These are phyloP conservation scores for Proliferodiscus dingleyae DNA, from an alignment of 2,329 filamentous ascomycete genomes.

Conservation along the genomic window DNA sequence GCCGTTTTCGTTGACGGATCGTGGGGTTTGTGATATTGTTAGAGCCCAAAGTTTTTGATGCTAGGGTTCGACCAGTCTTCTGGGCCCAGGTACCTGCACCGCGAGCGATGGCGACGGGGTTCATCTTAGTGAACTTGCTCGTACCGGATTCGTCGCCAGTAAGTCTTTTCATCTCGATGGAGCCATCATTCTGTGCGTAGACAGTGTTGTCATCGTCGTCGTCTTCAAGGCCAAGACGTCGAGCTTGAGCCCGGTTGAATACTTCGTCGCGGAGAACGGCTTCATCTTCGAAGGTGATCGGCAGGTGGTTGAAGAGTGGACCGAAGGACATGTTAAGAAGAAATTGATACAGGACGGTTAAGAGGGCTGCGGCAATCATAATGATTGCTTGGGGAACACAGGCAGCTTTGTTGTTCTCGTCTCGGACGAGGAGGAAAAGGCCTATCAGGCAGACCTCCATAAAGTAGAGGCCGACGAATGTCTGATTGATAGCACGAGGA, in stretches of 20 bases:
- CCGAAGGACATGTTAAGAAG: conserved; percentile 78
- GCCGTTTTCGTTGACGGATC: conserved; percentile 33
- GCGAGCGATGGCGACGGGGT: conserved; percentile 26
- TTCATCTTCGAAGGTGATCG: conserved; percentile 93
- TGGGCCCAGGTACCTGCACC: conserved; percentile 27
- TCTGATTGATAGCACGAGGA: conserved; percentile 87
- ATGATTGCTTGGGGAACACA: conserved; percentile 74
- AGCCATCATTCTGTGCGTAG: conserved; percentile 21
- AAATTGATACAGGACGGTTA: conserved; percentile 75
- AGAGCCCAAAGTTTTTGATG: conserved; percentile 40
- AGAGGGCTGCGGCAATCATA: conserved; percentile 70
- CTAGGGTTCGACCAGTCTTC: conserved; percentile 26
- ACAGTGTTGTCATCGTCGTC: conserved; percentile 40
- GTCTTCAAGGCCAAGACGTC: conserved; percentile 58
- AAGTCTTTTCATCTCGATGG: conserved; percentile 45
- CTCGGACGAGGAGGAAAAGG: conserved; percentile 73
- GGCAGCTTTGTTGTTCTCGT: conserved; percentile 47
- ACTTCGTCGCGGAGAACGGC: conserved; percentile 86
- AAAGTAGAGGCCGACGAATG: conserved; percentile 90
- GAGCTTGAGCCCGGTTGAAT: conserved; percentile 74
- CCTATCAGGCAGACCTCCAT: conserved; percentile 90
- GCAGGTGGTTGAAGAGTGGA: conserved; percentile 81
- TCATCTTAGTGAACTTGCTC: conserved; percentile 24
- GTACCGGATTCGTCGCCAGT: conserved; percentile 27
- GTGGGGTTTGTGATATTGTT: conserved; percentile 30